A percentile compares a stretch with the other conserved stretches of the same genome.
Evolutionary conservation across 495 filamentous ascomycete genomes (phyloP).

Genomic region (Margaritispora aquatica): DNA sequence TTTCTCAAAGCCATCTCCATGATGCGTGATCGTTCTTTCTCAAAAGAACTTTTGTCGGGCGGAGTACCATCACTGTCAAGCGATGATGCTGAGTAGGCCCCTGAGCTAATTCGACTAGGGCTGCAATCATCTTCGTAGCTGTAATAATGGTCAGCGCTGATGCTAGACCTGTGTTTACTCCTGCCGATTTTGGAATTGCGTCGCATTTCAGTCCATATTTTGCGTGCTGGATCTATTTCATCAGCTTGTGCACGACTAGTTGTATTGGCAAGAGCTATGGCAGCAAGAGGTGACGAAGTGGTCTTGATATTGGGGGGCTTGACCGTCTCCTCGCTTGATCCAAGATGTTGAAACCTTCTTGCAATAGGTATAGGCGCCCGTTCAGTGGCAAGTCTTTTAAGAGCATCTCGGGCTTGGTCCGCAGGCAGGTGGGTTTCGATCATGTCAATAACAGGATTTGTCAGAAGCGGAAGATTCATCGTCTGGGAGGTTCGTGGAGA

Average conservation of each 20-base stretch:
- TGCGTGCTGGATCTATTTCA: slow-evolving; percentile 35
- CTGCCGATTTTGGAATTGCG: slow-evolving; percentile 11
- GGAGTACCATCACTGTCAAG: background rate
- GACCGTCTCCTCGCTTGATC: slow-evolving; percentile 16
- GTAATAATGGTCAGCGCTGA: slow-evolving; percentile 23
- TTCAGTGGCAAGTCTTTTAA: slow-evolving; percentile 28
- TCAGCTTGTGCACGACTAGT: background rate
- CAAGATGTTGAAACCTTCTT: slow-evolving; percentile 1
- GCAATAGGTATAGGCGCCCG: slow-evolving; percentile 1
- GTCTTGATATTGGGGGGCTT: slow-evolving; percentile 13
- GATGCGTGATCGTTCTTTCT: slow-evolving; percentile 26
- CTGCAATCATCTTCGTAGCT: slow-evolving; percentile 17
- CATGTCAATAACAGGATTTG: slow-evolving; percentile 35
- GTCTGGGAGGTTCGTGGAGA: slow-evolving; percentile 18
- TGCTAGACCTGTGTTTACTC: slow-evolving; percentile 14
- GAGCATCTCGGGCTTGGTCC: slow-evolving; percentile 30
- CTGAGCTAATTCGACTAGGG: slow-evolving; percentile 16
- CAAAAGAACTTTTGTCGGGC: background rate
- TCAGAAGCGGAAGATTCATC: slow-evolving; percentile 17
- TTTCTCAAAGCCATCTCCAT: slow-evolving; percentile 35
- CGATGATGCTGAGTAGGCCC: slow-evolving; percentile 1
- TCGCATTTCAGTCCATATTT: slow-evolving; percentile 41
- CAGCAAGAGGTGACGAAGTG: slow-evolving; percentile 1
- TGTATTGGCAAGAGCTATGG: background rate
- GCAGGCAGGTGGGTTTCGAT: slow-evolving; percentile 38